A percentile compares a stretch with the other conserved stretches of the same genome.
phyloP scores from a whole-genome alignment of 2,329 filamentous ascomycete genomes.

The Microcyclosporella mali region DNA sequence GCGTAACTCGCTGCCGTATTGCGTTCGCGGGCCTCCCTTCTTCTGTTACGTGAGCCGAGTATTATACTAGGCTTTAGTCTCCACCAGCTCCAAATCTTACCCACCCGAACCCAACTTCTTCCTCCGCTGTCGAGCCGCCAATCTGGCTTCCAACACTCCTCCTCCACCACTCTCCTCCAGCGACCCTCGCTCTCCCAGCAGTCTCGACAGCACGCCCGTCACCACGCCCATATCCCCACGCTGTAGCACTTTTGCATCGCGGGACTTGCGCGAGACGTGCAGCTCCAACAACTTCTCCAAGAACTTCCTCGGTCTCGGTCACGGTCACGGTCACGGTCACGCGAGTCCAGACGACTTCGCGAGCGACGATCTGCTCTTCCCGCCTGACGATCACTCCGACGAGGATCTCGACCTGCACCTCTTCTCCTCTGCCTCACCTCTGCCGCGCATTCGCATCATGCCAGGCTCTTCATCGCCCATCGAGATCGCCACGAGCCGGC shows the following conservation, averaged over 20 bases:
- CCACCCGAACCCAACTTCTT: conserved; percentile 6
- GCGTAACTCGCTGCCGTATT: too few species aligned
- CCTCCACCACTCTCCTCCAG: neutral
- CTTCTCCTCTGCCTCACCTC: conserved; percentile 19
- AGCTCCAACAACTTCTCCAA: conserved; percentile 14
- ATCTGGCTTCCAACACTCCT: neutral
- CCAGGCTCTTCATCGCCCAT: conserved; percentile 51
- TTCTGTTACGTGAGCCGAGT: too few species aligned
- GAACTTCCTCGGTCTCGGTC: conserved; percentile 11
- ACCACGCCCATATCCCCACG: conserved; percentile 21
- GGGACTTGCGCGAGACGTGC: conserved; percentile 14
- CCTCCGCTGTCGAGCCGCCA: neutral
- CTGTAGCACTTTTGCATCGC: neutral
- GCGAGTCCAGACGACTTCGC: conserved; percentile 21
- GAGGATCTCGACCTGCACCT: conserved; percentile 13
- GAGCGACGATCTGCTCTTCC: conserved; percentile 30
- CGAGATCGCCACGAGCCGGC: conserved; percentile 50
- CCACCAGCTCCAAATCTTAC: neutral
- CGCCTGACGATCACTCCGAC: conserved; percentile 23
- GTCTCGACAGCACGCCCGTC: conserved; percentile 22
- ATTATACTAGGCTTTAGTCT: too few species aligned
- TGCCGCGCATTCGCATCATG: conserved; percentile 38
- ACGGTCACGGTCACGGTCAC: conserved; percentile 7
- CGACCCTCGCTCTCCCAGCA: conserved; percentile 1
- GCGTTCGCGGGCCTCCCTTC: too few species aligned